Percentiles rank a stretch among this genome's conserved stretches.
Conservation (phyloP, 768 basidiomycete species). For the Russula emetica region DNA sequence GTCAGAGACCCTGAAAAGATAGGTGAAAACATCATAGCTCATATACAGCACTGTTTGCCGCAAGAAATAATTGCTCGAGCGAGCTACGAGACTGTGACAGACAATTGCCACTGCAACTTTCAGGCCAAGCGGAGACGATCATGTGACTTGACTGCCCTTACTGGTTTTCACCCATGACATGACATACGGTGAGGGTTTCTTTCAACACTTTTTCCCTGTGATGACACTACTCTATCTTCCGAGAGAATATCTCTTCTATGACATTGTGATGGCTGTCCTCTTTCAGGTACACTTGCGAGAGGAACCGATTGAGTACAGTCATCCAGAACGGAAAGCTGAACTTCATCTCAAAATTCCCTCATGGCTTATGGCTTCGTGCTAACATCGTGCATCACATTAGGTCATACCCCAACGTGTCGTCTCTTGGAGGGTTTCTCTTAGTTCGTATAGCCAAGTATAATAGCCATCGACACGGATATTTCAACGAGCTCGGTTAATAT, state of each 20-base stretch:
- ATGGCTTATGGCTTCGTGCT: neutral
- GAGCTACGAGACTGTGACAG: too few species aligned
- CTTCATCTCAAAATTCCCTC: neutral
- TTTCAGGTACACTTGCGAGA: conserved; percentile 19
- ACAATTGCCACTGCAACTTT: neutral
- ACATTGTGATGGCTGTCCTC: conserved; percentile 12
- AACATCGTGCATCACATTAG: conserved; percentile 3
- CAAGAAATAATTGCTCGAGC: neutral
- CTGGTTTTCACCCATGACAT: neutral
- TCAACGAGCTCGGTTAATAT: neutral
- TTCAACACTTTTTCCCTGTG: neutral
- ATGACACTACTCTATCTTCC: conserved; percentile 4
- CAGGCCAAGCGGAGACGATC: neutral
- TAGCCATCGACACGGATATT: neutral
- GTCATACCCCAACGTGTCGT: neutral
- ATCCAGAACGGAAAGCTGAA: conserved; percentile 25
- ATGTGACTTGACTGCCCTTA: neutral
- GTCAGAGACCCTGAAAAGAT: neutral
- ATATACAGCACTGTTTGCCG: neutral
- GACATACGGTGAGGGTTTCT: neutral
- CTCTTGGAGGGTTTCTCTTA: neutral
- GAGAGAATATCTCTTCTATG: conserved; percentile 13
- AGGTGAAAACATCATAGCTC: neutral
- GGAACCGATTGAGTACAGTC: conserved; percentile 12
- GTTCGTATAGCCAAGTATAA: neutral